Base-by-base conservation (phyloP, 257 asterid genomes). In the Echites panduratus region DNA sequence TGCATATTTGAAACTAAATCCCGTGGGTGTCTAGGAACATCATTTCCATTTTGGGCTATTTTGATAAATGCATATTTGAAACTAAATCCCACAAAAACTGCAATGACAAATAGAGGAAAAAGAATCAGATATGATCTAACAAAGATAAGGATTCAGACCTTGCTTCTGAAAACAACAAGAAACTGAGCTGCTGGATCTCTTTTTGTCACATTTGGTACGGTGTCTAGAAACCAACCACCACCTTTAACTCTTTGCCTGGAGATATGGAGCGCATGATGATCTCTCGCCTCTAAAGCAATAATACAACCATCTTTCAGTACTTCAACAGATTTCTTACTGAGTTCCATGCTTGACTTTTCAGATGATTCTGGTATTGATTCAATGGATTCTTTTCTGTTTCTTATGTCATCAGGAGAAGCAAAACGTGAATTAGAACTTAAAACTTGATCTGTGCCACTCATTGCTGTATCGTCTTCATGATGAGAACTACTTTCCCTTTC, bases 161-260 rank as follows among this genome's bases (percentile, higher is more conserved):
- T 90, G 92, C 84, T 88, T 76, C 94, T 85, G 79, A 84, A 84
- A 64, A 85, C 99, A 72, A 92, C 91, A 58, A 95, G 93, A 83
- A 95, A 92, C 82, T 95, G 99, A 73, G 99, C 93, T 35, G 98
- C 97, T 72, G 99, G 99, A 84, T 95, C 99, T 80, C 96, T 90
- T 88, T 87, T 92, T 63, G 97, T 83, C 22, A 92, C 92, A 78
- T 85, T 87, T 27, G 96, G 80, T 86, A 88, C 75, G 19, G 98
- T 83, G 76, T 95, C 99, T 41, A 95, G 90, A 86, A 95, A 92
- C 99, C 99, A 95, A 54, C 96, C 99, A 67, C 99, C 98, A 10
- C 97, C 99, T 83, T 90, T 76, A 77, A 85, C 89, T 85, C 99
- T 89, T 79, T 89, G 96, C 81, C 97, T 87, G 26, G 99, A 92